Percentiles rank a stretch among this genome's conserved stretches.
Conservation (phyloP, 75 land plant genomes). For the Selaginella tamariscina region DNA sequence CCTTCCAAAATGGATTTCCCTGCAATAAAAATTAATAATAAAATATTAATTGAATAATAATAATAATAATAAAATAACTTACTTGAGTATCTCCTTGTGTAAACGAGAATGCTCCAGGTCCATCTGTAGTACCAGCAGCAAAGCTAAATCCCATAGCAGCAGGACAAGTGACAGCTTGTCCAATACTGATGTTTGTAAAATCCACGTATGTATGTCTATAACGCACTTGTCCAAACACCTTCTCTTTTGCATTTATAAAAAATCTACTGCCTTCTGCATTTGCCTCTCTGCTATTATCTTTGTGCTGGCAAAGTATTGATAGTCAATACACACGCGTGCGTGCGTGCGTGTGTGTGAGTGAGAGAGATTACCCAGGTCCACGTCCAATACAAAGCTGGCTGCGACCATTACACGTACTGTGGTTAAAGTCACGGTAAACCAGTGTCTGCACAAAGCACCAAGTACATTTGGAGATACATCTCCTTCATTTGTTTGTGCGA, state of each 20-base stretch:
- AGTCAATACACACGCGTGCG: constrained; percentile 9
- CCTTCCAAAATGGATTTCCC: constrained; percentile 91
- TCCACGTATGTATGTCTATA: constrained; percentile 69
- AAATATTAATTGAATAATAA: constrained; percentile 7
- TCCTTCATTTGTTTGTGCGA: constrained; percentile 94
- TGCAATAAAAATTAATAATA: constrained; percentile 16
- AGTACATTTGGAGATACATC: constrained; percentile 91
- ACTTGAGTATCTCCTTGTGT: constrained; percentile 89
- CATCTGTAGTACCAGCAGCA: constrained; percentile 99
- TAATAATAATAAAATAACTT: not conserved
- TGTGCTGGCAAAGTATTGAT: constrained; percentile 80
- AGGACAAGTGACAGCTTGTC: constrained; percentile 57
- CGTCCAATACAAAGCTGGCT: constrained; percentile 93
- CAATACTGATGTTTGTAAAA: constrained; percentile 55
- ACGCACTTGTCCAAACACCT: constrained; percentile 52
- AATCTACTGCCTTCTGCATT: constrained; percentile 51
- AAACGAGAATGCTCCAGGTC: constrained; percentile 96
- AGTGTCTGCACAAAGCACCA: constrained; percentile 82
- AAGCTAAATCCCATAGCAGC: constrained; percentile 95
- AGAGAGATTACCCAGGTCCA: constrained; percentile 69
- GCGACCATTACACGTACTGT: constrained; percentile 93
- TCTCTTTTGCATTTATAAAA: constrained; percentile 68
- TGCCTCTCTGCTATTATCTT: constrained; percentile 70
- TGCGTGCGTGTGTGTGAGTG: not conserved
- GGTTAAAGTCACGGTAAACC: constrained; percentile 96